Conservation (phyloP, 805 yeast species). For the Metschnikowia chrysomelidarum region DNA sequence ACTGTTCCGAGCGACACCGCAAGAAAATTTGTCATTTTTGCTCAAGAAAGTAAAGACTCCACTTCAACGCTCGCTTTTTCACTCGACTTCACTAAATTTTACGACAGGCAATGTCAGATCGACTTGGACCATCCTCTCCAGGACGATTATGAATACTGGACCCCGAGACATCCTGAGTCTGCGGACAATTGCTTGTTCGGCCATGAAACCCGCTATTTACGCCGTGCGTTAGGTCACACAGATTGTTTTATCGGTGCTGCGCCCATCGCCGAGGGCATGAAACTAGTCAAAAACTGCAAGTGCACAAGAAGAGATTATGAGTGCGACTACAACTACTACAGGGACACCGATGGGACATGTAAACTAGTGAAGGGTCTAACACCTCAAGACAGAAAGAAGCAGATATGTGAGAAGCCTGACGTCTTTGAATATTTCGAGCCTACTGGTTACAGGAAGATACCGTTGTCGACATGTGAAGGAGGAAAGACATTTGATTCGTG, state of each 20-base stretch:
- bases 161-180: conserved; percentile 36
- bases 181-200: conserved; percentile 43
- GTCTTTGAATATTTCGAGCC: conserved; percentile 76
- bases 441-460: conserved; percentile 88
- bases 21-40: conserved; percentile 65
- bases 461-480: conserved; percentile 80
- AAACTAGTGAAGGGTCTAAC: conserved; percentile 70
- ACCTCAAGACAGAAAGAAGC: conserved; percentile 59
- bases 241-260: conserved; percentile 74
- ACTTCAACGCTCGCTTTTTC: conserved; percentile 41
- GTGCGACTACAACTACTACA: conserved; percentile 83
- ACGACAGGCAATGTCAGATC: conserved; percentile 40
- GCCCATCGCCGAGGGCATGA: conserved; percentile 54
- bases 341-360: conserved; percentile 79
- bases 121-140: conserved; percentile 40
- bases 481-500: conserved; percentile 72
- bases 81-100: conserved; percentile 37
- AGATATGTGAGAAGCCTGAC: conserved; percentile 55
- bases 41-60: conserved; percentile 33
- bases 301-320: conserved; percentile 89
- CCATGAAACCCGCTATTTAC: conserved; percentile 40
- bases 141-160: conserved; percentile 45
- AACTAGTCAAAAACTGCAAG: conserved; percentile 62
- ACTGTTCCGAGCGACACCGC: conserved; percentile 94
- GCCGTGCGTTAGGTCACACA: conserved; percentile 42